A percentile compares a stretch with the other conserved stretches of the same genome.
Evolutionary conservation across 2,329 filamentous ascomycete species (phyloP).

Genomic region (Penicillium frequentans): DNA sequence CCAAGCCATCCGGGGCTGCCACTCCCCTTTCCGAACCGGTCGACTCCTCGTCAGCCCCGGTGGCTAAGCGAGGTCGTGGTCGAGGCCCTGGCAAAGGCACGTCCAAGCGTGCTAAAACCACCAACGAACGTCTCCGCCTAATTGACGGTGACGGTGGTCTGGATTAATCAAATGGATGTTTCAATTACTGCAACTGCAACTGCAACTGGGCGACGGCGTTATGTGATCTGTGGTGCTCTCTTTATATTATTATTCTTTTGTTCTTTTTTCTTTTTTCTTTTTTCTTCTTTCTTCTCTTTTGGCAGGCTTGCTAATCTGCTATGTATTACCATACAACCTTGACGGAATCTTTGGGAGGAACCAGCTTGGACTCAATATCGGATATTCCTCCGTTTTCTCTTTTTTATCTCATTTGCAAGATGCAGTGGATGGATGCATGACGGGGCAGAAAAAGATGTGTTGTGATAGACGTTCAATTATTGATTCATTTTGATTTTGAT

Average conservation of each 20-base stretch:
- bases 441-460: neutral
- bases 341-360: neutral
- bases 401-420: neutral
- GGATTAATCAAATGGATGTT: constrained; percentile 16
- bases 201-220: constrained; percentile 22
- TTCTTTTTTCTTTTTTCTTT: constrained; percentile 2
- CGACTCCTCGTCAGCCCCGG: constrained; percentile 34
- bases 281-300: constrained; percentile 10
- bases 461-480: constrained; percentile 2
- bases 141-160: constrained; percentile 47
- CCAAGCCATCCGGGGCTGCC: constrained; percentile 80
- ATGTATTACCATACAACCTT: constrained; percentile 28
- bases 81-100: constrained; percentile 57
- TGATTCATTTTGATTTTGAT: neutral
- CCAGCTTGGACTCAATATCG: neutral
- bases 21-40: constrained; percentile 68
- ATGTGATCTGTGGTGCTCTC: constrained; percentile 8
- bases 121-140: constrained; percentile 51
- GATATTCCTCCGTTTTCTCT: neutral
- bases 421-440: neutral
- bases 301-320: constrained; percentile 16
- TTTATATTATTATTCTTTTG: neutral
- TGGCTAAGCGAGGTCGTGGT: constrained; percentile 58
- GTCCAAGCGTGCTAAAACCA: constrained; percentile 62
- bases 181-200: constrained; percentile 4